Evolutionary conservation across 2,329 filamentous ascomycete genomes (phyloP), one percentile per base, ranked within the genome.

Genomic region (Colletotrichum costaricense): DNA sequence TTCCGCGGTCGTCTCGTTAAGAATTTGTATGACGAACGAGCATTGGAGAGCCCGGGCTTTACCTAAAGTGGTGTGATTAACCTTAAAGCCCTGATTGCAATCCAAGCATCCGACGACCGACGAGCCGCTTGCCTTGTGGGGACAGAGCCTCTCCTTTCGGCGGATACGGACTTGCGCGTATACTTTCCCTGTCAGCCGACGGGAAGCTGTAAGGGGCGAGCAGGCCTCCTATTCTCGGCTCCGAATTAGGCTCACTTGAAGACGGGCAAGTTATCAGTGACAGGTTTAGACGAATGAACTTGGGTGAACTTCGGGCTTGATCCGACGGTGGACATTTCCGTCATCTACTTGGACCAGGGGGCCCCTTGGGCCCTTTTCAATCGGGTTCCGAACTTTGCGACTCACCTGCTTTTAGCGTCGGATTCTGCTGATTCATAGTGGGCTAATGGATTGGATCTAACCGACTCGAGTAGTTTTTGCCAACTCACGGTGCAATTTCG

Each of bases 121-220:
- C 22, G 46, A 56, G 19, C 59, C 62, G 58, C 14, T 24, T 55
- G 67, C 58, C 67, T 70, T 65, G 71, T 70, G 60, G 70, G 28
- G 56, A 38, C 28, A 19, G 55, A 62, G 60, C 52, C 59, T 70
- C 60, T 46, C 60, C 9, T 57, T 56, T 60, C 49, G 68, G 60
- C 67, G 71, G 56, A 54, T 62, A 66, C 49, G 46, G 55, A n/a
- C 26, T 65, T 12, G 57, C 71, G 67, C 60, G 67, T 65, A 62
- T 57, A 52, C 5, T 52, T 70, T 60, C 62, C 67, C 14, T 70
- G 62, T 54, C 38, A 49, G 56, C 24, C 55, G 30, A 22, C 26
- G 14, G 60, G 38, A 62, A 62, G 67, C 67, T 46, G 38, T 56
- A 57, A 57, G 54, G 14, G 46, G 60, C 24, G 24, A 26, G 54